phyloP scores from a whole-genome alignment of 139 green algal genomes.

The Chlamydomonas schloesseri region DNA sequence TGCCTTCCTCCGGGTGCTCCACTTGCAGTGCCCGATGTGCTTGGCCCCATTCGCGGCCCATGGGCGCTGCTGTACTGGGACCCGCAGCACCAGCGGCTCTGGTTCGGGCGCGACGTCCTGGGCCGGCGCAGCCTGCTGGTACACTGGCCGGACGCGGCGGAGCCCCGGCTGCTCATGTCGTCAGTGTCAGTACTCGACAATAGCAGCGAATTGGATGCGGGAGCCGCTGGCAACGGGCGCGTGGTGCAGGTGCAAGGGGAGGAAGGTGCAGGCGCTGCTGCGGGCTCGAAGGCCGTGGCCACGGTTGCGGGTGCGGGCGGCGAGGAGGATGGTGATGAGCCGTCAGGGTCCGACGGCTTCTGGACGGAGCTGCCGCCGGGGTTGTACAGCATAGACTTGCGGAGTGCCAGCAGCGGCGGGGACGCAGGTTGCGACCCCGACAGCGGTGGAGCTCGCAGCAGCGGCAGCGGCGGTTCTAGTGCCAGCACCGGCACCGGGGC shows the following conservation, averaged over 20 bases:
- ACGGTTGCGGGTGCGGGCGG: not conserved
- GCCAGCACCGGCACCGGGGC: too few relatives aligned
- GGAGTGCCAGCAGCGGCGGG: not conserved
- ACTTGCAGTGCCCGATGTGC: slow-evolving; percentile 28
- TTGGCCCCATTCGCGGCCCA: slow-evolving; percentile 76
- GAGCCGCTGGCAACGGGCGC: not conserved
- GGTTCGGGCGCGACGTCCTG: slow-evolving; percentile 81
- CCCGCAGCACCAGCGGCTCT: slow-evolving; percentile 60
- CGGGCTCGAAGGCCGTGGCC: not conserved
- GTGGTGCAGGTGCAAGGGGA: too few relatives aligned
- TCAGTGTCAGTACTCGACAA: slow-evolving; percentile 38
- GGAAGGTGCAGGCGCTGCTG: not conserved
- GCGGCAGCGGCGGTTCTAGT: too few relatives aligned
- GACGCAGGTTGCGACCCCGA: too few relatives aligned
- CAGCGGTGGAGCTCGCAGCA: not conserved
- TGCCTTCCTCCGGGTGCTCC: not conserved
- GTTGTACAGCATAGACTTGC: slow-evolving; percentile 11
- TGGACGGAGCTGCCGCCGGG: slow-evolving; percentile 38
- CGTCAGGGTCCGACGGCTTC: slow-evolving; percentile 5
- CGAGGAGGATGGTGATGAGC: not conserved
- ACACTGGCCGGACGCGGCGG: slow-evolving; percentile 55
- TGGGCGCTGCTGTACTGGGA: slow-evolving; percentile 90
- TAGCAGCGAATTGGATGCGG: too few relatives aligned
- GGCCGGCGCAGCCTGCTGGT: slow-evolving; percentile 81
- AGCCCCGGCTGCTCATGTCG: slow-evolving; percentile 62